These are phyloP conservation scores for Hymenoscyphus occultus DNA, from an alignment of 2,329 filamentous ascomycete genomes.

Conservation along the genomic window DNA sequence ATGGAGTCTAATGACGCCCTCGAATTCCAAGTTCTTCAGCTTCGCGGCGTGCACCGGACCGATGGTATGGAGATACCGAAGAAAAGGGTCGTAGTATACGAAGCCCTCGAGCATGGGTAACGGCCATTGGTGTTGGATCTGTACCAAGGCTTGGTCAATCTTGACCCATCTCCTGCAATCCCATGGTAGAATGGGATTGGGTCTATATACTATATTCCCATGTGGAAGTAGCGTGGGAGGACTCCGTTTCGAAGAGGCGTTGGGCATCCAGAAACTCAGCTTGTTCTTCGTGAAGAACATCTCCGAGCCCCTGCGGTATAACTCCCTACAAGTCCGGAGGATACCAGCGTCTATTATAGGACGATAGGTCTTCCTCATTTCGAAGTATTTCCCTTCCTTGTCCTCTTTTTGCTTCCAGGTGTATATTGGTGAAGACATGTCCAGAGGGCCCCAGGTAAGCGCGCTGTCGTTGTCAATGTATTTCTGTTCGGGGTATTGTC, in stretches of 20 bases:
- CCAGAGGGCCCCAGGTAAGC: neutral
- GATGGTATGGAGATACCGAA: neutral
- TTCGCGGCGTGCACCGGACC: neutral
- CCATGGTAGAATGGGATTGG: neutral
- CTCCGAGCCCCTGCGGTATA: neutral
- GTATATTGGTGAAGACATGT: neutral
- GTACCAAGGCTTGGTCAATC: neutral
- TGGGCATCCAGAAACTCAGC: neutral
- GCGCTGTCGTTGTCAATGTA: neutral
- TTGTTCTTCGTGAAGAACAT: neutral
- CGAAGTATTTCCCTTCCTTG: neutral
- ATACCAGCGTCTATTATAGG: conserved; percentile 3
- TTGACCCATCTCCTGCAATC: neutral
- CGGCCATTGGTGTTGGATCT: neutral
- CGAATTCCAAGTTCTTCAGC: neutral
- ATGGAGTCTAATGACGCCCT: neutral
- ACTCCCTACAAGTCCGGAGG: neutral
- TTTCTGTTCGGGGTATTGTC: neutral
- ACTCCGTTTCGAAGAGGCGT: neutral
- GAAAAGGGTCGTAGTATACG: neutral
- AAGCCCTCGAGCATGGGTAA: neutral
- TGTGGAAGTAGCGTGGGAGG: neutral
- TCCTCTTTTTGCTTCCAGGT: neutral
- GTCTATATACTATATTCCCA: neutral
- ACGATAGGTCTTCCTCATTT: neutral